Evolutionary conservation across 2,329 filamentous ascomycete species (phyloP), one percentile per base, ranked within the genome.

Genomic region (Coniochaeta ligniaria): DNA sequence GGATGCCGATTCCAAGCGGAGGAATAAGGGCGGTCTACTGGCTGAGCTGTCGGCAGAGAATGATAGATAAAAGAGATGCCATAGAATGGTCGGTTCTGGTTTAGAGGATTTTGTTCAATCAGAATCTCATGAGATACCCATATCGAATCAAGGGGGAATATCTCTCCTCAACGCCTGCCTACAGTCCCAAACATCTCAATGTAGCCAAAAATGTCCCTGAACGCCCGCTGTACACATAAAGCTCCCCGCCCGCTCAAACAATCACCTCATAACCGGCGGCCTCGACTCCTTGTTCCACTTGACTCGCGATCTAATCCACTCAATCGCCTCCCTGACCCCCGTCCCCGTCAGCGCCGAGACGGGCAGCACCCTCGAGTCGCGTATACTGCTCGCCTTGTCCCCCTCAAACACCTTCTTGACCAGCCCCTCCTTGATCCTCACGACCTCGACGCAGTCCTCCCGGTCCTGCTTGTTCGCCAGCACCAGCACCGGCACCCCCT

Each of bases 401-500:
- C 95, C 91, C 78, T 98, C 93, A 78, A 96, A 95, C 24, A 99
- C 93, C 77, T 90, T 92, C 76, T 96, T 89, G 58, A 99, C 93
- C 60, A 98, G 80, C 0, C 94, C 95, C 74, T 99, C 95, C 77
- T 99, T 99, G 72, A 99, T 97, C 65, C 92, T 82, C 62, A 98
- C 94, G 2, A 97, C 95, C 80, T 99, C 95, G 59, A 98, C 91
- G 67, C 94, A 98, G 75, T 98, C 95, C 75, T 99, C 95, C 1
- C 94, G 80, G 73, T 99, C 95, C 77, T 99, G 95, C 77, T 99
- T 99, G 73, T 99, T 99, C 63, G 95, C 95, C 65, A 99, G 78
- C 57, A 99, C 91, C 60, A 99, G 77, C 60, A 99, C 81, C 24
- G 95, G 95, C 63, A 99, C 92, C 14, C 95, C 94, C 68, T 92